Base-by-base conservation (phyloP, 768 basidiomycete genomes). In the Basidioascus undulatus region DNA sequence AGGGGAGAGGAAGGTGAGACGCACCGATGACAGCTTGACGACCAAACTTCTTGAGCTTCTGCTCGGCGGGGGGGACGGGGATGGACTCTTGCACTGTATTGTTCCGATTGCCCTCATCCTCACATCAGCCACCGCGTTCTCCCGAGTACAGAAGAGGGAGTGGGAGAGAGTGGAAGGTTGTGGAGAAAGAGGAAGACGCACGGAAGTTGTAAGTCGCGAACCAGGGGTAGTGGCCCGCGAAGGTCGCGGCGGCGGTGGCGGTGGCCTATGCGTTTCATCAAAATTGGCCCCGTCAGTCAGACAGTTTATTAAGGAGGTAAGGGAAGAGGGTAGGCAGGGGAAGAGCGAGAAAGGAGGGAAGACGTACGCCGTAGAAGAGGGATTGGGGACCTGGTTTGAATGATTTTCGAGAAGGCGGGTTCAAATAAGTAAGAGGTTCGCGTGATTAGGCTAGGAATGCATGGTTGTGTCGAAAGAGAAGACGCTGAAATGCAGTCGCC, bases 161-260 rank as follows among this genome's bases (percentile, higher is more conserved):
- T 3, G 26, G 23, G 23, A 28, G 8, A 25, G 9, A 1, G 23
- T 11, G 15, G 31, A 25, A 13, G 16, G n/a, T n/a, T n/a, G 9
- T 25, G 36, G 6, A 13, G 10, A 37, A 8, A 30, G 37, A 24
- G 11, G 6, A 45, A 27, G 27, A 32, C 44, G n/a, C 21, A 37
- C 31, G 24, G n/a, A n/a, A n/a, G n/a, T n/a, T n/a, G n/a, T n/a
- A n/a, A n/a, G 35, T 42, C 10, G 59, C 67, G 11, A 51, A 76
- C 76, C 81, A 84, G 1, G 82, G 82, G 48, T 80, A 92, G 58
- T 84, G 70, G 0, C 87, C 87, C 10, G 84, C 84, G 47, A 92
- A 86, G 0, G 84, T 89, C 3, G 86, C 87, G 5, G 74, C 83
- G 2, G 82, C 83, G 2, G 84, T 92, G 1, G 84, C 89, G 21